Conservation (phyloP, 345 rosid genomes). For the sweet orange (Citrus sinensis) region DNA sequence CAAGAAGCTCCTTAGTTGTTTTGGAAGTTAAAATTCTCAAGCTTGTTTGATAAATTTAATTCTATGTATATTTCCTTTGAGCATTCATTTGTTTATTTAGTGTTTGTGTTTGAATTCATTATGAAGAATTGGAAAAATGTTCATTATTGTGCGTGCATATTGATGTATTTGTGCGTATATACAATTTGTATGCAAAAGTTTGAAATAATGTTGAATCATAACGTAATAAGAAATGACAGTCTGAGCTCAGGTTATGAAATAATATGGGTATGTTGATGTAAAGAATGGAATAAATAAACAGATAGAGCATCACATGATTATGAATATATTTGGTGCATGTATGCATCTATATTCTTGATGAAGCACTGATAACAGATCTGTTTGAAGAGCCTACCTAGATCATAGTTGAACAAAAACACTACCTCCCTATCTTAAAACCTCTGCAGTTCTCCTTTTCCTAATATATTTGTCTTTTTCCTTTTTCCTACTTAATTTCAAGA, state of each 20-base stretch:
- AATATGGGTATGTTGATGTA: neutral
- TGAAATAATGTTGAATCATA: neutral
- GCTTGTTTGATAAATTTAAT: neutral
- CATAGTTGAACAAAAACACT: neutral
- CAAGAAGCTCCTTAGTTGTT: slow-evolving; percentile 55
- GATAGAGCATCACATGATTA: no score
- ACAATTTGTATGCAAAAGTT: slow-evolving; percentile 22
- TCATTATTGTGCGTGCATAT: slow-evolving; percentile 11
- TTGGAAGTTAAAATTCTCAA: slow-evolving; percentile 19
- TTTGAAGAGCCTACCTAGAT: neutral
- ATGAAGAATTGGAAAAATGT: slow-evolving; percentile 8
- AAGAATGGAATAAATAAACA: neutral
- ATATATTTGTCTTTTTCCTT: neutral
- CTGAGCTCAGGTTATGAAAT: neutral
- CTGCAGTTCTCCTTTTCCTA: neutral
- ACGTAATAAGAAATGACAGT: neutral
- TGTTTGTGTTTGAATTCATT: slow-evolving; percentile 16
- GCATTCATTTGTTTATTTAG: slow-evolving; percentile 25
- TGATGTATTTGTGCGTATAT: slow-evolving; percentile 20
- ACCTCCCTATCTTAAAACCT: neutral
- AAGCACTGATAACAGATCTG: neutral
- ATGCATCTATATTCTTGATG: neutral
- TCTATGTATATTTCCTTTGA: slow-evolving; percentile 19
- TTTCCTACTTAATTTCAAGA: neutral
- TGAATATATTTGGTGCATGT: neutral